phyloP scores from a whole-genome alignment of 2,329 filamentous ascomycete species.

The Aspergillus sp. region DNA sequence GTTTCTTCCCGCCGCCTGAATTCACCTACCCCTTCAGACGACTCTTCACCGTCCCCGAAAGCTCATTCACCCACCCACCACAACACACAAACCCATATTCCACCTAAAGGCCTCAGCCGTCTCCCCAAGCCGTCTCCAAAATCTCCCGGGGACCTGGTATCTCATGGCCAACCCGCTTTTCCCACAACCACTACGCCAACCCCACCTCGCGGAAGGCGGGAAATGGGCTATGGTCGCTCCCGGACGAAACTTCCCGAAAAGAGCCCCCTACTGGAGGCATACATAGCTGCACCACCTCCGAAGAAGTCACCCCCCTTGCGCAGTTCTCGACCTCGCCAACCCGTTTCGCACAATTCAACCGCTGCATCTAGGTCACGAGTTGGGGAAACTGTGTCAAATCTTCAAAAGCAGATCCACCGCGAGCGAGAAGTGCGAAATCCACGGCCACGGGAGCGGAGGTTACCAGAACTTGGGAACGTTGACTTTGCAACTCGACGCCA shows the following conservation, averaged over 20 bases:
- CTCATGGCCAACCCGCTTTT: constrained; percentile 28
- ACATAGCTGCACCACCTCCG: constrained; percentile 68
- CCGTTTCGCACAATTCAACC: constrained; percentile 73
- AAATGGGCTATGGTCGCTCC: constrained; percentile 31
- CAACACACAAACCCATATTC: constrained; percentile 30
- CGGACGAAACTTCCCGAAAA: constrained; percentile 46
- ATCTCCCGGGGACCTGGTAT: constrained; percentile 26
- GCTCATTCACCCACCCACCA: constrained; percentile 36
- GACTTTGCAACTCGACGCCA: constrained; percentile 82
- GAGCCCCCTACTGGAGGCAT: constrained; percentile 66
- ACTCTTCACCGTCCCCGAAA: constrained; percentile 37
- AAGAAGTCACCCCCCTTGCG: constrained; percentile 76
- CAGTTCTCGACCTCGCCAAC: constrained; percentile 77
- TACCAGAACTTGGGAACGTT: constrained; percentile 69
- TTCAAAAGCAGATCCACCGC: constrained; percentile 39
- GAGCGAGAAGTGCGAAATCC: constrained; percentile 32
- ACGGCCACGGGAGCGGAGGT: constrained; percentile 42
- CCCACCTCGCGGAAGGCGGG: constrained; percentile 37
- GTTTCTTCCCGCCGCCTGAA: constrained; percentile 42
- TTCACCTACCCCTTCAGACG: constrained; percentile 42
- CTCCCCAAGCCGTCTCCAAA: constrained; percentile 42
- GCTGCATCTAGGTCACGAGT: constrained; percentile 67
- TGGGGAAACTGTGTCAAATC: constrained; percentile 55
- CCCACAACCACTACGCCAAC: constrained; percentile 19
- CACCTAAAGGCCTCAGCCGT: constrained; percentile 42